Conservation (phyloP, 1,139 yeast genomes). For the Candida tunisiensis region DNA sequence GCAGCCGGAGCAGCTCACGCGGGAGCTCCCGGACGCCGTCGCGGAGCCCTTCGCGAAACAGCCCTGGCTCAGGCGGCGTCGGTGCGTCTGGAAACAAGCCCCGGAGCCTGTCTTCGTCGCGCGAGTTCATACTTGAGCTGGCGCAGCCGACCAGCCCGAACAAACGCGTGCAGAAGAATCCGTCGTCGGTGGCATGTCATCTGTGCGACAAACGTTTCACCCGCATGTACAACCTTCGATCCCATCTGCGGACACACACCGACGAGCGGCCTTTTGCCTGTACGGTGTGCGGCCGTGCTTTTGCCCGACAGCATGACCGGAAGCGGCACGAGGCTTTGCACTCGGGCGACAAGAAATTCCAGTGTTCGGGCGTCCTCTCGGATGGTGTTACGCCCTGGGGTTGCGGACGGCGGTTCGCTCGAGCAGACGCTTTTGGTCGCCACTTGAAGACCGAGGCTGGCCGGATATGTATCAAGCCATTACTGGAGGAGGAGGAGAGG, state of each 20-base stretch:
- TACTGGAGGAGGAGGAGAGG: conserved; percentile 48
- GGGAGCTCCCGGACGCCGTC: too few species aligned
- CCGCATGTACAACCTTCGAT: conserved; percentile 79
- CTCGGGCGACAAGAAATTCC: conserved; percentile 76
- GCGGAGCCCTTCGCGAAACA: too few species aligned
- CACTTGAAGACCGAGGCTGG: conserved; percentile 95
- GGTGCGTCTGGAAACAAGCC: too few species aligned
- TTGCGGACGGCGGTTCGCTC: conserved; percentile 82
- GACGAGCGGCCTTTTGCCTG: conserved; percentile 88
- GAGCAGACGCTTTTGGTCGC: conserved; percentile 89
- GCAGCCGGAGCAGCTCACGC: too few species aligned
- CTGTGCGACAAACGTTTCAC: conserved; percentile 79
- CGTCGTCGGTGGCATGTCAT: conserved; percentile 68
- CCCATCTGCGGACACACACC: conserved; percentile 86
- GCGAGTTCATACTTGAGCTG: conserved; percentile 20
- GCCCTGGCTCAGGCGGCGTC: too few species aligned
- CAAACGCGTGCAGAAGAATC: conserved; percentile 54
- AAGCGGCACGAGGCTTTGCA: conserved; percentile 90
- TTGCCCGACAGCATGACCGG: conserved; percentile 90
- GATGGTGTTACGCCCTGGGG: conserved; percentile 62
- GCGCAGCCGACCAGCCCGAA: conserved; percentile 20
- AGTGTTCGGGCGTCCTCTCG: conserved; percentile 58
- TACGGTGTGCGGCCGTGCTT: conserved; percentile 77
- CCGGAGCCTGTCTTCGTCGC: too few species aligned
- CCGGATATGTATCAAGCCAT: conserved; percentile 56